Evolutionary conservation across 805 yeast genomes (phyloP).

Genomic region (Teunomyces cretensis): DNA sequence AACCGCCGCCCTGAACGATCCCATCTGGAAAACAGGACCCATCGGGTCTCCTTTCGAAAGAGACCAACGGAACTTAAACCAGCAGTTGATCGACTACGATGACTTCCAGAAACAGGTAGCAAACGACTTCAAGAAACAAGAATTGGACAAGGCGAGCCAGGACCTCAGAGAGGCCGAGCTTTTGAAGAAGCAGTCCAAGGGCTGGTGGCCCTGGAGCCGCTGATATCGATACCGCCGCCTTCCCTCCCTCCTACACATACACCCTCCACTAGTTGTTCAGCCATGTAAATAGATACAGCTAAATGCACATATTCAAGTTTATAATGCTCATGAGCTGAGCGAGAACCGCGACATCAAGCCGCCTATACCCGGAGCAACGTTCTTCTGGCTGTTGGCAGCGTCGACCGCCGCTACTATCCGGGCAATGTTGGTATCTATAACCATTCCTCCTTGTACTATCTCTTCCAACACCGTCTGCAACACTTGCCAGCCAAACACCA

Average conservation of each 20-base stretch:
- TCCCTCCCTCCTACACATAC: neutral
- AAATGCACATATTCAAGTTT: neutral
- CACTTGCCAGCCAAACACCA: slow-evolving; percentile 99
- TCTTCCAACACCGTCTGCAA: slow-evolving; percentile 88
- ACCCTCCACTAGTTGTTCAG: neutral
- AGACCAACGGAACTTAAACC: slow-evolving; percentile 36
- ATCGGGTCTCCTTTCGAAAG: slow-evolving; percentile 67
- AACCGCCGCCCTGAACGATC: slow-evolving; percentile 69
- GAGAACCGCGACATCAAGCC: slow-evolving; percentile 1
- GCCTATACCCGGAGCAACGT: slow-evolving; percentile 15
- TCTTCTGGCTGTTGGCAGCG: slow-evolving; percentile 58
- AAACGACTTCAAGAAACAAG: slow-evolving; percentile 32
- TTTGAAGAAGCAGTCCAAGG: slow-evolving; percentile 10
- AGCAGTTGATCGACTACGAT: slow-evolving; percentile 43
- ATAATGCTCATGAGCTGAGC: neutral
- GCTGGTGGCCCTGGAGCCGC: neutral
- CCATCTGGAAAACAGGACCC: slow-evolving; percentile 80
- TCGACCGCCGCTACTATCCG: slow-evolving; percentile 84
- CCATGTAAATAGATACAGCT: neutral
- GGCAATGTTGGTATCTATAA: slow-evolving; percentile 82
- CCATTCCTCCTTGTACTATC: slow-evolving; percentile 97
- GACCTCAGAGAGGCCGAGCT: slow-evolving; percentile 28
- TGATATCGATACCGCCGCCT: neutral
- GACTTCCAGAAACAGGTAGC: slow-evolving; percentile 50
- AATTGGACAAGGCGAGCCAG: slow-evolving; percentile 31